phyloP scores from a whole-genome alignment of 2,329 filamentous ascomycete genomes.

The Xylaria sp. region DNA sequence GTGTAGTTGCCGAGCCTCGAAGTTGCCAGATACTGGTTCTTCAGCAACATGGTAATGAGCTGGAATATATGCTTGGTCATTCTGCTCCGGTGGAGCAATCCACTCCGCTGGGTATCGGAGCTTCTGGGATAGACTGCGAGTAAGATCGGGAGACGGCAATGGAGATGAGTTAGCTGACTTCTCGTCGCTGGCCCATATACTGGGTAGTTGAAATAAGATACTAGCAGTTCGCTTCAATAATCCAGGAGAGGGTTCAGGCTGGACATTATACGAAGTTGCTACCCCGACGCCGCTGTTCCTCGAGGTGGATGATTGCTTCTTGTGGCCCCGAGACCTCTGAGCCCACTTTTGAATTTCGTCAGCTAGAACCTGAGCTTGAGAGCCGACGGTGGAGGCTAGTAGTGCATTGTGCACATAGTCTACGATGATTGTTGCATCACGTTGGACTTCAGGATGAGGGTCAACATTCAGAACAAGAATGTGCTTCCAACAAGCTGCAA shows the following conservation, averaged over 20 bases:
- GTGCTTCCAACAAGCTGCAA: conserved; percentile 93
- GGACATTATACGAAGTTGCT: conserved; percentile 40
- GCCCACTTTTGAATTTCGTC: conserved; percentile 69
- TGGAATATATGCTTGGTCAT: conserved; percentile 68
- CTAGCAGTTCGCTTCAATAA: conserved; percentile 68
- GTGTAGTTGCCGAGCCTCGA: conserved; percentile 64
- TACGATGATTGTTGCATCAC: conserved; percentile 81
- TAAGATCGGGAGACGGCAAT: conserved; percentile 42
- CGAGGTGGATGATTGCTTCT: conserved; percentile 49
- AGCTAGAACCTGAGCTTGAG: conserved; percentile 72
- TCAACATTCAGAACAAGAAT: conserved; percentile 89
- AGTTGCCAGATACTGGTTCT: conserved; percentile 80
- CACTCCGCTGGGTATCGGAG: conserved; percentile 51
- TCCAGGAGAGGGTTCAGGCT: conserved; percentile 61
- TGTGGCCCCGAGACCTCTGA: conserved; percentile 53
- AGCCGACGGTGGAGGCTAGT: conserved; percentile 75
- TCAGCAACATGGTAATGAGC: conserved; percentile 77
- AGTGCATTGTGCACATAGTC: conserved; percentile 84
- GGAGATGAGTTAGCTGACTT: conserved; percentile 45
- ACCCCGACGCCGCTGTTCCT: conserved; percentile 51
- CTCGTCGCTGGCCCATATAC: conserved; percentile 57
- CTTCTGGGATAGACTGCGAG: conserved; percentile 47
- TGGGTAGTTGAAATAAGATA: conserved; percentile 61
- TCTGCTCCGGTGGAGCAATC: conserved; percentile 71
- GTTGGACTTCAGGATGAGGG: conserved; percentile 90